A percentile compares a stretch with the other conserved stretches of the same genome.
phyloP scores from a whole-genome alignment of 208 protist species.

The Vickermania spadyakhi region DNA sequence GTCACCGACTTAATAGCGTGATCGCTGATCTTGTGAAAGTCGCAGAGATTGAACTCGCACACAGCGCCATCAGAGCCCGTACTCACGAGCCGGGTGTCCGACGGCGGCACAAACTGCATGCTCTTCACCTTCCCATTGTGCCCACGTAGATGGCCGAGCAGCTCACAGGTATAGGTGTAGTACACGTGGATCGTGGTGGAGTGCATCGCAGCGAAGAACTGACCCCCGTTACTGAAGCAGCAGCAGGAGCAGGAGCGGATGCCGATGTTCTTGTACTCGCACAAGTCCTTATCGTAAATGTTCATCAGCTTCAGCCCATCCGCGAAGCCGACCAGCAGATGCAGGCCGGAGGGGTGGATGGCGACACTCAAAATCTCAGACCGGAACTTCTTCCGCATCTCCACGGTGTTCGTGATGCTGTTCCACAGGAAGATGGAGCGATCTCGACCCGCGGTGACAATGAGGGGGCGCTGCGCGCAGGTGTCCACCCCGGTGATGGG shows the following conservation, averaged over 20 bases:
- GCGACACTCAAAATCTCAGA: slow-evolving; percentile 91
- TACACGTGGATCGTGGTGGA: slow-evolving; percentile 95
- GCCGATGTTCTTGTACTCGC: slow-evolving; percentile 89
- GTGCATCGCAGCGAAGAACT: slow-evolving; percentile 95
- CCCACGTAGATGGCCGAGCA: slow-evolving; percentile 90
- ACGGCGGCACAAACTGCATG: slow-evolving; percentile 79
- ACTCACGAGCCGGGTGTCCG: slow-evolving; percentile 90
- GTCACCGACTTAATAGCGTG: slow-evolving; percentile 87
- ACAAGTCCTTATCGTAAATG: slow-evolving; percentile 93
- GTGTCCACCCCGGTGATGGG: slow-evolving; percentile 89
- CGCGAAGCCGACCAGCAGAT: slow-evolving; percentile 92
- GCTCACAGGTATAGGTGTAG: slow-evolving; percentile 93
- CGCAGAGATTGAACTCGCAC: slow-evolving; percentile 91
- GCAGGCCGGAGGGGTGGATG: slow-evolving; percentile 93
- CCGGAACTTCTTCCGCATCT: slow-evolving; percentile 88
- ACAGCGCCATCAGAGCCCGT: slow-evolving; percentile 93
- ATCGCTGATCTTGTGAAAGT: slow-evolving; percentile 91
- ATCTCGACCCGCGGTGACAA: slow-evolving; percentile 91
- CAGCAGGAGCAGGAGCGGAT: slow-evolving; percentile 91
- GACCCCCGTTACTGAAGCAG: slow-evolving; percentile 93
- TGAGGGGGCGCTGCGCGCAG: slow-evolving; percentile 91
- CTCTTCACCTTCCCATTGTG: slow-evolving; percentile 93
- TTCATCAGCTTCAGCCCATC: slow-evolving; percentile 95
- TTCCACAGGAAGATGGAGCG: slow-evolving; percentile 94
- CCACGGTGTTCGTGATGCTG: slow-evolving; percentile 90